Evolutionary conservation across 768 basidiomycete species (phyloP), one percentile per base, ranked within the genome.

Genomic region (Termitomyces sp.): DNA sequence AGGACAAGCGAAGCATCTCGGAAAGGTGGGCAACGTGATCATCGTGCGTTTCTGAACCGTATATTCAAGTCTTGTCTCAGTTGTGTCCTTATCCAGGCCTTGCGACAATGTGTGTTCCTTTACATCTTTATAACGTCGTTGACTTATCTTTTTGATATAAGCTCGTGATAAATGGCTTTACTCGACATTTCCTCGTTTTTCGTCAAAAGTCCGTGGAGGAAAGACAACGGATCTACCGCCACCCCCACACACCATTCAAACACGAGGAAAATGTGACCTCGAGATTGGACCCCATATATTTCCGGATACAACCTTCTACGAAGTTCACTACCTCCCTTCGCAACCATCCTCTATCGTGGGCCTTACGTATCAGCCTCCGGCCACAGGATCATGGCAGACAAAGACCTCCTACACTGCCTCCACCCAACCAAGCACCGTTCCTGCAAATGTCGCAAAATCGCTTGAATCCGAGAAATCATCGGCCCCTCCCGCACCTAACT

Each of bases 241-340:
- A 40, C 87, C 87, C 3, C 84, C 87, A 0, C 88, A 91, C 66
- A 86, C 82, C 1, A 81, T 86, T 55, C 82, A 83, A 62, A 77
- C 76, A 33, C 77, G 86, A 36, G 89, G 89, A 45, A 82, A 77
- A 66, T 92, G 86, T 68, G 82, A 87, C 55, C 69, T 94, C 37
- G 78, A 83, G 63, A 83, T 93, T 33, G 91, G 91, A 5, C 91
- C 91, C 14, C 89, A 91, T 68, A 72, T 76, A 27, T 93, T 93
- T 64, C 66, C 75, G 34, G 82, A 86, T 24, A 91, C 89, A 0
- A 75, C 80, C 0, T 75, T 93, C 58, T 91, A 84, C 61, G 89
- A 93, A 71, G 87, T 88, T 9, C 81, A 85, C 65, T 92, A 91
- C 70, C 76, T 84, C 20, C 71, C 79, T 4, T 59, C 63, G 20